Conservation (phyloP, 2,329 filamentous ascomycete genomes). For the Cladophialophora bantiana region DNA sequence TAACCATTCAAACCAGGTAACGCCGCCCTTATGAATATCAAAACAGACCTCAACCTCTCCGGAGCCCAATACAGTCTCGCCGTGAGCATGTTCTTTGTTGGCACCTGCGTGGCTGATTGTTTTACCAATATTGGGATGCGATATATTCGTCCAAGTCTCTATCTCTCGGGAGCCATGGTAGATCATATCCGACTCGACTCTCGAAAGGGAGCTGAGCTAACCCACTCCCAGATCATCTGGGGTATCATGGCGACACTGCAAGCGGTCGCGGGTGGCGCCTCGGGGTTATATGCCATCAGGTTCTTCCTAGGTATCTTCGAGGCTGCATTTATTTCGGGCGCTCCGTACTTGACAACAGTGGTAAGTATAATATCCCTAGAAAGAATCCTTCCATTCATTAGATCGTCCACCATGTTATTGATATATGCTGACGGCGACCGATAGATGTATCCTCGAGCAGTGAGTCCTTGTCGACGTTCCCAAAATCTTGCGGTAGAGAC, state of each 20-base stretch:
- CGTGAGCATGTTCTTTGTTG: slow-evolving; percentile 30
- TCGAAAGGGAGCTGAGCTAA: neutral
- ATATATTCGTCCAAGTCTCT: slow-evolving; percentile 28
- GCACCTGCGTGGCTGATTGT: slow-evolving; percentile 26
- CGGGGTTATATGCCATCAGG: slow-evolving; percentile 23
- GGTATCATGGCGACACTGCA: slow-evolving; percentile 27
- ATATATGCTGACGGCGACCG: neutral
- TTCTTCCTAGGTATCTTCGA: slow-evolving; percentile 30
- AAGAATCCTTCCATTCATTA: too few species aligned
- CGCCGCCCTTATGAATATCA: slow-evolving; percentile 28
- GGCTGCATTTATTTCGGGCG: slow-evolving; percentile 25
- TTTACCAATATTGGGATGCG: slow-evolving; percentile 31
- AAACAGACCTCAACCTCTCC: slow-evolving; percentile 21
- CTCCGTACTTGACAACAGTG: slow-evolving; percentile 28
- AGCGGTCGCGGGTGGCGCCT: slow-evolving; percentile 21
- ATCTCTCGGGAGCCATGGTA: slow-evolving; percentile 28
- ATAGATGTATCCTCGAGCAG: slow-evolving; percentile 15
- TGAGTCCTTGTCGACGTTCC: neutral
- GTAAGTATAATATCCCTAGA: slow-evolving; percentile 4
- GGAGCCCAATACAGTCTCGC: slow-evolving; percentile 26
- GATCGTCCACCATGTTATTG: too few species aligned
- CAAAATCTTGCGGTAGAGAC: neutral
- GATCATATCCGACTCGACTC: neutral
- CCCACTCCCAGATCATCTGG: slow-evolving; percentile 12
- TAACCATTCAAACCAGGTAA: slow-evolving; percentile 17